Conservation (phyloP, 1,284 basidiomycete genomes). For the Trichosporon ovoides region DNA sequence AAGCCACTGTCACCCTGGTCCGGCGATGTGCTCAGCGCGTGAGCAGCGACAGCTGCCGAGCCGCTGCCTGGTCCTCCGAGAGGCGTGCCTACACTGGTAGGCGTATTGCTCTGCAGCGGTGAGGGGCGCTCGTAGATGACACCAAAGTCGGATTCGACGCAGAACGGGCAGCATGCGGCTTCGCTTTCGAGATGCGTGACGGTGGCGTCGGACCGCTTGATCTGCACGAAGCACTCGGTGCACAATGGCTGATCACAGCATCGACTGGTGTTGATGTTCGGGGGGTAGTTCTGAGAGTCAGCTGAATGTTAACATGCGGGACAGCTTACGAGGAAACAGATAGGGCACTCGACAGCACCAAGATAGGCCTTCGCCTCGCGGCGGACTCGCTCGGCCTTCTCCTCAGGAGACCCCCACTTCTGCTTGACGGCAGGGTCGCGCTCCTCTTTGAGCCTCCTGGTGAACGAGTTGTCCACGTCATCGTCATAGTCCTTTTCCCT, state of each 20-base stretch:
- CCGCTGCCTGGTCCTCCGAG: background rate
- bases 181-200: constrained; percentile 85
- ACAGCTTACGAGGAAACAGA: constrained; percentile 86
- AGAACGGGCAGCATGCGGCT: constrained; percentile 92
- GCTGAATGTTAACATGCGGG: background rate
- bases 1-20: constrained; percentile 59
- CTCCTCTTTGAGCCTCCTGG: constrained; percentile 33
- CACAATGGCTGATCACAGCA: constrained; percentile 98
- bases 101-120: constrained; percentile 10
- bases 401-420: constrained; percentile 26
- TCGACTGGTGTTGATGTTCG: constrained; percentile 91
- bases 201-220: constrained; percentile 91
- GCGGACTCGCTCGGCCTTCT: constrained; percentile 54
- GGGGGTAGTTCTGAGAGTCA: constrained; percentile 63
- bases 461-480: constrained; percentile 36
- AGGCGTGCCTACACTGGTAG: constrained; percentile 5
- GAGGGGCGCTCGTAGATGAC: constrained; percentile 77
- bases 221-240: constrained; percentile 98
- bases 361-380: constrained; percentile 71
- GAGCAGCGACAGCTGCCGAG: constrained; percentile 21
- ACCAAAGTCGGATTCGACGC: constrained; percentile 94
- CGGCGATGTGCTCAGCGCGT: constrained; percentile 43
- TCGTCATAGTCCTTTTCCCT: constrained; percentile 37
- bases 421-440: constrained; percentile 21
- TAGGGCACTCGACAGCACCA: constrained; percentile 93